Conservation (phyloP, 2,329 filamentous ascomycete species). For the Orbilia ellipsospora region DNA sequence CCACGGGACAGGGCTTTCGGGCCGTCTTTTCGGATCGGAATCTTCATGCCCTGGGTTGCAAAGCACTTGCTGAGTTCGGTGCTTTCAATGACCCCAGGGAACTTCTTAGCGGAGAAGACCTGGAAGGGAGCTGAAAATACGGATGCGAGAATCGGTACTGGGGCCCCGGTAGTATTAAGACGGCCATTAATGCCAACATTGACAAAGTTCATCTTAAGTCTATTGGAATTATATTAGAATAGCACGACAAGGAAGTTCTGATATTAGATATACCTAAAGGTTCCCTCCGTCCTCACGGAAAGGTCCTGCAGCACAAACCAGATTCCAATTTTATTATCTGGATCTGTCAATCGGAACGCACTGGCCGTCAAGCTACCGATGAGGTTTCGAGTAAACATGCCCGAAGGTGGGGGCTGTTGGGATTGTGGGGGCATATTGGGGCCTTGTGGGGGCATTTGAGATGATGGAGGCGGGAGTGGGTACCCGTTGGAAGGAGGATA, state of each 20-base stretch:
- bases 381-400: slow-evolving; percentile 93
- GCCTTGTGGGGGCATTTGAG: slow-evolving; percentile 51
- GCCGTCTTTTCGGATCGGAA: slow-evolving; percentile 91
- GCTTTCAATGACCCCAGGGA: slow-evolving; percentile 95
- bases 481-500: slow-evolving; percentile 53
- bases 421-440: slow-evolving; percentile 57
- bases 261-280: slow-evolving; percentile 74
- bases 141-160: slow-evolving; percentile 83
- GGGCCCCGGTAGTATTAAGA: slow-evolving; percentile 73
- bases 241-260: background rate
- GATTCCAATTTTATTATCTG: slow-evolving; percentile 82
- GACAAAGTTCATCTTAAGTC: slow-evolving; percentile 80
- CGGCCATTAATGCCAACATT: slow-evolving; percentile 74
- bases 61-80: slow-evolving; percentile 92
- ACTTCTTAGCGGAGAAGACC: slow-evolving; percentile 97
- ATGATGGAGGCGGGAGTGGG: slow-evolving; percentile 51
- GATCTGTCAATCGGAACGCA: slow-evolving; percentile 83
- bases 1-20: slow-evolving; percentile 55
- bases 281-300: slow-evolving; percentile 90
- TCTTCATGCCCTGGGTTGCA: slow-evolving; percentile 93
- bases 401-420: slow-evolving; percentile 68
- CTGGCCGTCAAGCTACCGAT: slow-evolving; percentile 92
- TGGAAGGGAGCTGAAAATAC: slow-evolving; percentile 90
- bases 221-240: slow-evolving; percentile 58
- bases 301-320: slow-evolving; percentile 98